Evolutionary conservation across 768 basidiomycete genomes (phyloP).

Genomic region (Trametopsis cervina): DNA sequence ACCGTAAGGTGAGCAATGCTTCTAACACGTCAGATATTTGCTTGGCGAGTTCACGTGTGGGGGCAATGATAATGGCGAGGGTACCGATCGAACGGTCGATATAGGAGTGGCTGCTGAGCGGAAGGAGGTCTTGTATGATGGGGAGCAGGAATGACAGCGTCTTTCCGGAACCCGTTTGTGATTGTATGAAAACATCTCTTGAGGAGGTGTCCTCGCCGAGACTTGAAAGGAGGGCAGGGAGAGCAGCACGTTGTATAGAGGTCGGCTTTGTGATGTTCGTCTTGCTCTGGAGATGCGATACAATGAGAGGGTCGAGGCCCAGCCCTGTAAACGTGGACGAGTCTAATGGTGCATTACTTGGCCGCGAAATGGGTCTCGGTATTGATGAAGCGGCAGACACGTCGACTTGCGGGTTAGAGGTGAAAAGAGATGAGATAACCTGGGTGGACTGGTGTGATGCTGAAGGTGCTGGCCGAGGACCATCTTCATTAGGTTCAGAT

Average conservation of each 20-base stretch:
- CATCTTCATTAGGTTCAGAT: conserved; percentile 1
- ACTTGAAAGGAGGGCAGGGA: conserved; percentile 54
- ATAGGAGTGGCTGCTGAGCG: conserved; percentile 82
- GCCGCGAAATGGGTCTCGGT: conserved; percentile 19
- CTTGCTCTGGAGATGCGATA: conserved; percentile 70
- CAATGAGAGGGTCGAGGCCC: conserved; percentile 76
- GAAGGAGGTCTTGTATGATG: conserved; percentile 90
- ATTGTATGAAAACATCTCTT: conserved; percentile 88
- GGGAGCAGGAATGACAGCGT: conserved; percentile 91
- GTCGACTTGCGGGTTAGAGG: conserved; percentile 23
- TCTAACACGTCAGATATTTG: conserved; percentile 97
- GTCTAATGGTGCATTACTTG: conserved; percentile 83
- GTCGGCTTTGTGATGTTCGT: conserved; percentile 84
- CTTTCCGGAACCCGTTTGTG: conserved; percentile 96
- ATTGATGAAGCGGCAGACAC: conserved; percentile 2
- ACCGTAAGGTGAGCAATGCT: conserved; percentile 66
- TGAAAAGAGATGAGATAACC: conserved; percentile 55
- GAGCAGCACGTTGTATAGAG: conserved; percentile 73
- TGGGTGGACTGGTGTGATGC: conserved; percentile 37
- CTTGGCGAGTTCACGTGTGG: conserved; percentile 92
- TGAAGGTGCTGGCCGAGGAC: conserved; percentile 17
- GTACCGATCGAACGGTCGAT: conserved; percentile 95
- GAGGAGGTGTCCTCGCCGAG: conserved; percentile 28
- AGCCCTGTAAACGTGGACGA: conserved; percentile 77
- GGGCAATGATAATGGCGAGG: conserved; percentile 88